Evolutionary conservation across 163 green algal genomes (phyloP), one percentile per base, ranked within the genome.

Genomic region (Trebouxia gelatinosa): DNA sequence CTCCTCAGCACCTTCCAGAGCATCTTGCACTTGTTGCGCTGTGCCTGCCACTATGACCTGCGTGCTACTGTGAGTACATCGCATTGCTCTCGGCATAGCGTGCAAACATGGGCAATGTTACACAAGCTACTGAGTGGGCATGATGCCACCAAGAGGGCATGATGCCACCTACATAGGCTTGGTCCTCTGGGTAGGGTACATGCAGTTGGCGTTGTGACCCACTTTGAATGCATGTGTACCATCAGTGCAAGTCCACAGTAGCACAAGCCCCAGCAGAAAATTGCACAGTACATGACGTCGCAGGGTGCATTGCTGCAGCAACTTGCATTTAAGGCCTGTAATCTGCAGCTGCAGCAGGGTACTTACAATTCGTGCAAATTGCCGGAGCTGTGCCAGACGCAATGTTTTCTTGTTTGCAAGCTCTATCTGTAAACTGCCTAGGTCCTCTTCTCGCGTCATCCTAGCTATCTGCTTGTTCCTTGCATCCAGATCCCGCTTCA

Each of bases 391-490:
- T 6, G 68, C 77, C 46, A 97, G 77, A 2, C 71, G 61, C 50
- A 95, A 51, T 2, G 83, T 62, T 70, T 91, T 92, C 46, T 85
- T 81, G 78, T 88, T 94, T 32, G 85, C 84, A n/a, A 97, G 90
- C 70, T 90, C 83, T 71, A 97, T 58, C 46, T 81, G 78, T 54
- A 91, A 86, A 0, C 75, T 62, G 0, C 82, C 88, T 37, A 97
- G 85, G 35, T 80, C 76, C 50, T 95, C 90, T 83, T 97, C 93
- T 3, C 93, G 82, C 32, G 68, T 64, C 78, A 97, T 82, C 0
- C 92, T 83, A 2, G 87, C 88, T 59, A 93, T 78, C 82, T 94
- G 89, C 79, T 89, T 92, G 16, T 91, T 78, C 28, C 84, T 74
- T 0, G 88, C 88, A 70, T 86, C 67, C 5, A 28, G 34, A 37